Evolutionary conservation across 2,329 filamentous ascomycete species (phyloP).

Genomic region (Paecilomyces fulvus): DNA sequence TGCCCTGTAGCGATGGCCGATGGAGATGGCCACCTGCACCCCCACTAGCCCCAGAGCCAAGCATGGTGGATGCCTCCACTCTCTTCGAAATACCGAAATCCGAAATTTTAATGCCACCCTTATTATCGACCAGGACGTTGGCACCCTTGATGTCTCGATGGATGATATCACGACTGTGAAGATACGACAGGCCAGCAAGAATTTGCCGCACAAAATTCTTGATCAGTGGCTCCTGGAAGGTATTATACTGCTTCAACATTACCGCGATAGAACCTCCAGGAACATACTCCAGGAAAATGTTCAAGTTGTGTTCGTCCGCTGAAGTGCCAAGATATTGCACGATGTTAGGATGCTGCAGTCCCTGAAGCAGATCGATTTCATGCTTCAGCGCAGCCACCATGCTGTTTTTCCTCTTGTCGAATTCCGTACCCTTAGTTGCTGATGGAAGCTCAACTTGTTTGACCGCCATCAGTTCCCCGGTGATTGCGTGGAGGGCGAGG

Average conservation of each 20-base stretch:
- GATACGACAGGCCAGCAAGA: slow-evolving; percentile 80
- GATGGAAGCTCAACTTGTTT: slow-evolving; percentile 95
- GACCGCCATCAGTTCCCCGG: slow-evolving; percentile 92
- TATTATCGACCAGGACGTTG: slow-evolving; percentile 98
- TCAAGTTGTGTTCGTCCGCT: slow-evolving; percentile 81
- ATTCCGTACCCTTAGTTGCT: slow-evolving; percentile 65
- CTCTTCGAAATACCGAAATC: slow-evolving; percentile 99
- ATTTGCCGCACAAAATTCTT: slow-evolving; percentile 97
- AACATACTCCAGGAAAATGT: slow-evolving; percentile 99
- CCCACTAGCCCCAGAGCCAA: slow-evolving; percentile 39
- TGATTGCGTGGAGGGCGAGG: slow-evolving; percentile 87
- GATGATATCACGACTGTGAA: slow-evolving; percentile 92
- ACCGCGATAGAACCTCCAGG: slow-evolving; percentile 94
- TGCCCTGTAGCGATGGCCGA: slow-evolving; percentile 77
- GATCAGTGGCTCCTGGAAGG: slow-evolving; percentile 83
- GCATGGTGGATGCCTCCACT: slow-evolving; percentile 81
- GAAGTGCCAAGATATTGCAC: slow-evolving; percentile 96
- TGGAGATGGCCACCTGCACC: slow-evolving; percentile 37
- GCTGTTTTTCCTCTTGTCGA: slow-evolving; percentile 85
- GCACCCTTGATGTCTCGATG: slow-evolving; percentile 98
- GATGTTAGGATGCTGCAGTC: slow-evolving; percentile 92
- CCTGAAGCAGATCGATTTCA: slow-evolving; percentile 87
- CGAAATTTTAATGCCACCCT: slow-evolving; percentile 97
- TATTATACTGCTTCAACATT: slow-evolving; percentile 98
- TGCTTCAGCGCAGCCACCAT: slow-evolving; percentile 98